Conservation (phyloP, 2,329 filamentous ascomycete species). For the Colletotrichum gloeosporioides region DNA sequence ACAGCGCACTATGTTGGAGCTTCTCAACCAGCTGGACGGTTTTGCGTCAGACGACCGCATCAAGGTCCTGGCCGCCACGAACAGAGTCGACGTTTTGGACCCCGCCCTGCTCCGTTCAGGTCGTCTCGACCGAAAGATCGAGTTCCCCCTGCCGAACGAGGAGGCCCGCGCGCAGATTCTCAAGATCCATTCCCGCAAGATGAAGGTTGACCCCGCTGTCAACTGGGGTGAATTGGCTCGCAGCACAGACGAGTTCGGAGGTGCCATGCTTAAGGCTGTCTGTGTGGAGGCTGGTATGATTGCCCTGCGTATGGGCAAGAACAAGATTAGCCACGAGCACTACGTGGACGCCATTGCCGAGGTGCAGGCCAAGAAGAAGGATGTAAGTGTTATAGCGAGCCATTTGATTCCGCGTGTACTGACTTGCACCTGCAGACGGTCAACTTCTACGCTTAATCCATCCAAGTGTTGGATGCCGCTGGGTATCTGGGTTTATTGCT, state of each 20-base stretch:
- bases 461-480: conserved; percentile 1
- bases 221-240: conserved; percentile 97
- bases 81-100: conserved; percentile 92
- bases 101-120: conserved; percentile 90
- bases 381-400: conserved; percentile 54
- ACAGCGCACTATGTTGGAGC: conserved; percentile 97
- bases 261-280: conserved; percentile 96
- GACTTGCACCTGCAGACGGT: conserved; percentile 50
- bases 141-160: conserved; percentile 97
- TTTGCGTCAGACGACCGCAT: conserved; percentile 97
- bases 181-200: conserved; percentile 97
- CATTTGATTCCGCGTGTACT: conserved; percentile 17
- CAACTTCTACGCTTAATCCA: conserved; percentile 58
- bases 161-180: conserved; percentile 96
- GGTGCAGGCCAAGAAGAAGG: conserved; percentile 96
- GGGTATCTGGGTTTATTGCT: conserved; percentile 12
- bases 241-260: conserved; percentile 98
- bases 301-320: conserved; percentile 89
- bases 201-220: conserved; percentile 91
- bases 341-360: conserved; percentile 98
- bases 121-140: conserved; percentile 94
- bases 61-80: conserved; percentile 94
- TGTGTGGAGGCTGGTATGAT: conserved; percentile 99
- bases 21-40: conserved; percentile 97
- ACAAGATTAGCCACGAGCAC: conserved; percentile 97